phyloP scores from a whole-genome alignment of 2,329 filamentous ascomycete genomes.

The Clonostachys byssicola region DNA sequence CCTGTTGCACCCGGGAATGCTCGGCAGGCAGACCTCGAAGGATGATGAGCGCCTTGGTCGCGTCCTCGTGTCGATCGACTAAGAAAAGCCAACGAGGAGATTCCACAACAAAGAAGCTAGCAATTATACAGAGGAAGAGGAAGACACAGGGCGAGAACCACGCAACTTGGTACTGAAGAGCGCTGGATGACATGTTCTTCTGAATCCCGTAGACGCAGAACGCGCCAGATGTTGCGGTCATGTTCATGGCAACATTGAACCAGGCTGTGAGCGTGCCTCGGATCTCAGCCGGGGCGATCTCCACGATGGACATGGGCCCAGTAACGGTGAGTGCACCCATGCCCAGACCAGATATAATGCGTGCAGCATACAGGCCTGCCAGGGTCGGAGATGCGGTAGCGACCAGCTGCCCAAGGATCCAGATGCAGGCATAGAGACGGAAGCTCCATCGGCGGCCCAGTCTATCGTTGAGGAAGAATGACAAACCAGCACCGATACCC shows the following conservation, averaged over 20 bases:
- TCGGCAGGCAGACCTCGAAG: constrained; percentile 17
- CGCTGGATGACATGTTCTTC: constrained; percentile 15
- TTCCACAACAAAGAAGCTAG: constrained; percentile 23
- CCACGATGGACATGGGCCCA: constrained; percentile 28
- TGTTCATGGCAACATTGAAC: constrained; percentile 28
- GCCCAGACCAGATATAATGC: constrained; percentile 28
- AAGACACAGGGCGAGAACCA: constrained; percentile 15
- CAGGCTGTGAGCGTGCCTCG: constrained; percentile 28
- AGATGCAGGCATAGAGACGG: constrained; percentile 27
- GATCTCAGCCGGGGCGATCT: constrained; percentile 31
- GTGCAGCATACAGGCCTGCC: constrained; percentile 23
- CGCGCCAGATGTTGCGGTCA: constrained; percentile 18
- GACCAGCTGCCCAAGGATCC: constrained; percentile 24
- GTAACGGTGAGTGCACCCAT: constrained; percentile 30
- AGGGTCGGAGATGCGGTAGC: constrained; percentile 17
- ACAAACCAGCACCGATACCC: constrained; percentile 15
- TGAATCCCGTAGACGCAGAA: constrained; percentile 28
- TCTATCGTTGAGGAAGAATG: constrained; percentile 29
- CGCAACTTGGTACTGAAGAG: constrained; percentile 19
- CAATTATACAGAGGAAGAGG: constrained; percentile 13
- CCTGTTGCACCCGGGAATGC: constrained; percentile 4
- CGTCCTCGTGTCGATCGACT: constrained; percentile 19
- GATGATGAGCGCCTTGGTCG: constrained; percentile 5
- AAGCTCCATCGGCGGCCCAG: constrained; percentile 32
- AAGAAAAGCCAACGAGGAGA: constrained; percentile 29